These are phyloP conservation scores for Cryphonectria naterciae DNA, from an alignment of 2,329 filamentous ascomycete genomes.

Conservation along the genomic window DNA sequence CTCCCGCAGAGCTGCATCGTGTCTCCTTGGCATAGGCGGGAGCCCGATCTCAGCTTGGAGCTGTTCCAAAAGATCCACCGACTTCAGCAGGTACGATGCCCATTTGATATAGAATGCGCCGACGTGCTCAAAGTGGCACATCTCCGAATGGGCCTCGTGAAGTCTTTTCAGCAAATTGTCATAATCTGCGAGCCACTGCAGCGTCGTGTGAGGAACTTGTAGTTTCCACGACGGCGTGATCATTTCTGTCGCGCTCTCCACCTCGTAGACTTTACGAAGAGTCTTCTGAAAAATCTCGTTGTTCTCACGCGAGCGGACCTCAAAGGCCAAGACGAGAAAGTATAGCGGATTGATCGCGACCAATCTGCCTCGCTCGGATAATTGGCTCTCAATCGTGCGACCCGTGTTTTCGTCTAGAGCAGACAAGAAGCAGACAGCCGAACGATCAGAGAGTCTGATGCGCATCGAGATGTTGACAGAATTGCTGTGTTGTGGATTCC, in stretches of 20 bases:
- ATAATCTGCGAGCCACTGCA: slow-evolving; percentile 20
- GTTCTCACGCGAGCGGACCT: slow-evolving; percentile 11
- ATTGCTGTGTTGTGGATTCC: slow-evolving; percentile 14
- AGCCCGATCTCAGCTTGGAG: slow-evolving; percentile 2
- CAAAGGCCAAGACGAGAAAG: slow-evolving; percentile 13
- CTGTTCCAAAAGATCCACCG: neutral
- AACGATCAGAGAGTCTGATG: slow-evolving; percentile 11
- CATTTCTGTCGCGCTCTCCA: slow-evolving; percentile 22
- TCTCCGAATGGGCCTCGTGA: slow-evolving; percentile 17
- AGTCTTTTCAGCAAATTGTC: slow-evolving; percentile 16
- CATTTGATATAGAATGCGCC: slow-evolving; percentile 15
- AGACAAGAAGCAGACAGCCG: slow-evolving; percentile 14
- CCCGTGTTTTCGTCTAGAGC: slow-evolving; percentile 7
- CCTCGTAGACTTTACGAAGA: slow-evolving; percentile 13
- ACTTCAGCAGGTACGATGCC: neutral
- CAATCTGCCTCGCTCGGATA: slow-evolving; percentile 5
- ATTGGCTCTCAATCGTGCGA: neutral
- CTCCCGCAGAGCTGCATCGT: neutral
- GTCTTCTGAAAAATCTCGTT: slow-evolving; percentile 15
- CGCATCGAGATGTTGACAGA: slow-evolving; percentile 19
- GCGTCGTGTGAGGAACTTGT: neutral
- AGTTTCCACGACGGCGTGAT: slow-evolving; percentile 18
- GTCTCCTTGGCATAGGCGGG: neutral
- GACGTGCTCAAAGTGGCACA: slow-evolving; percentile 17
- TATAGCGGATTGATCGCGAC: slow-evolving; percentile 14